These are phyloP conservation scores for Botryotinia calthae DNA, from an alignment of 2,329 filamentous ascomycete genomes.

Conservation along the genomic window DNA sequence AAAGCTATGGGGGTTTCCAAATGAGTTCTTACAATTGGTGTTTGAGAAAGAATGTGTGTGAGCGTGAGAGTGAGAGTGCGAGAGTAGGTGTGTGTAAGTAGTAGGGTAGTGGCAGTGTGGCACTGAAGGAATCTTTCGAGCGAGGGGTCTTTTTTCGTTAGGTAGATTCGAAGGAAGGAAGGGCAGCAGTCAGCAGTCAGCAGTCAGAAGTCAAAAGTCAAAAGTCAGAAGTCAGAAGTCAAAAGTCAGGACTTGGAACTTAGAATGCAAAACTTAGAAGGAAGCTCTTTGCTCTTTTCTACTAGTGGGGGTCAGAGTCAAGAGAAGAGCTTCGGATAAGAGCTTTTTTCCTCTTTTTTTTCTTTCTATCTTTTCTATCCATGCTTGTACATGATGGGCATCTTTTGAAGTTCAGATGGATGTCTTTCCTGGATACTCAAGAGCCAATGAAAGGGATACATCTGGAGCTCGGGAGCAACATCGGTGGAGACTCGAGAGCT, in stretches of 20 bases:
- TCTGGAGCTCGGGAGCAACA: not conserved
- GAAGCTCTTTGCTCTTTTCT: not conserved
- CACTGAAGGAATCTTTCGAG: not conserved
- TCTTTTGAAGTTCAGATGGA: not conserved
- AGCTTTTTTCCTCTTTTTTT: slow-evolving; percentile 5
- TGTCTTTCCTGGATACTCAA: not conserved
- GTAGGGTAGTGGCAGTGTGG: not conserved
- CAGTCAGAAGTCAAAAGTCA: not conserved
- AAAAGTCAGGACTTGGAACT: not conserved
- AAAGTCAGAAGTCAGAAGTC: not conserved
- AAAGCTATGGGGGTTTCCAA: slow-evolving; percentile 3
- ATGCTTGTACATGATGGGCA: not conserved
- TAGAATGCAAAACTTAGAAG: not conserved
- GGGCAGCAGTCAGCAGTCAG: not conserved
- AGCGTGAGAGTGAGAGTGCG: not conserved
- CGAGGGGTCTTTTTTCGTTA: slow-evolving; percentile 8
- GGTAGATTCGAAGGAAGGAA: not conserved
- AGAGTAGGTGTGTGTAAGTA: not conserved
- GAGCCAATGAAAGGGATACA: not conserved
- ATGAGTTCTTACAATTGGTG: slow-evolving; percentile 20
- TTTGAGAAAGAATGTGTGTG: slow-evolving; percentile 16
- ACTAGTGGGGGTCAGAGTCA: slow-evolving; percentile 10
- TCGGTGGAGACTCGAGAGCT: not conserved
- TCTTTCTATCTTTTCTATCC: not conserved
- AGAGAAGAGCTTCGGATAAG: slow-evolving; percentile 3